Percentiles rank a stretch among this genome's conserved stretches.
Evolutionary conservation across 2,329 filamentous ascomycete genomes (phyloP).

Genomic region (Colletotrichum sp.): DNA sequence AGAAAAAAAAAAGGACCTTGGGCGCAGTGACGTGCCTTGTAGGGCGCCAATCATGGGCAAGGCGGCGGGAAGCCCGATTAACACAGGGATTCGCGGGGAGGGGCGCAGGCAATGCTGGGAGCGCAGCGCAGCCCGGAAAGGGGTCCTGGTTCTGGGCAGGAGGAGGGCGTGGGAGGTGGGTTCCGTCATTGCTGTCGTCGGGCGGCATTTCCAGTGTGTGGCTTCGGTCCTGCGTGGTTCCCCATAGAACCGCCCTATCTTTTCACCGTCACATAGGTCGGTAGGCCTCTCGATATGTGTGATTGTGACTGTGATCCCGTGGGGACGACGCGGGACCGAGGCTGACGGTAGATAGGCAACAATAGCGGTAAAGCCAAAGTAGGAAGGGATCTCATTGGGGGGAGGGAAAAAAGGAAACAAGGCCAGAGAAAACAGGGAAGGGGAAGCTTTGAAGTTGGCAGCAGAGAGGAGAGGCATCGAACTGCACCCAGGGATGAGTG

Average conservation of each 20-base stretch:
- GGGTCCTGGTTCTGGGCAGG: neutral
- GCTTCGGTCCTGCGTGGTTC: neutral
- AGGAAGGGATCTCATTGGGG: neutral
- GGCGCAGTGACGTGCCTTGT: constrained; percentile 5
- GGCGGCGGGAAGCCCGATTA: constrained; percentile 14
- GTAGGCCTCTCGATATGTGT: neutral
- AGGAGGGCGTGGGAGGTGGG: neutral
- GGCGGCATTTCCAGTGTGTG: neutral
- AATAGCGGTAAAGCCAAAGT: neutral
- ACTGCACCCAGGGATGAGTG: neutral
- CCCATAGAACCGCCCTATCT: neutral
- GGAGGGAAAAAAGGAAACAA: neutral
- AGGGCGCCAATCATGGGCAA: constrained; percentile 5
- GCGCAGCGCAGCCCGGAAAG: neutral
- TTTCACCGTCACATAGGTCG: neutral
- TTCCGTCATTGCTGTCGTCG: neutral
- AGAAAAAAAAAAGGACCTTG: neutral
- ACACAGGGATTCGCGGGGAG: constrained; percentile 9
- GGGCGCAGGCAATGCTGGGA: neutral
- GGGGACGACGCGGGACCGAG: neutral
- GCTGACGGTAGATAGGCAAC: neutral
- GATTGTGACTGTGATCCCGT: neutral
- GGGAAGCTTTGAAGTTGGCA: neutral
- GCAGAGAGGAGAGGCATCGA: neutral
- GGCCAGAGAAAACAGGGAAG: constrained; percentile 8